Base-by-base conservation (phyloP, 2,329 filamentous ascomycete genomes). In the Aspergillus pseudoglaucus region DNA sequence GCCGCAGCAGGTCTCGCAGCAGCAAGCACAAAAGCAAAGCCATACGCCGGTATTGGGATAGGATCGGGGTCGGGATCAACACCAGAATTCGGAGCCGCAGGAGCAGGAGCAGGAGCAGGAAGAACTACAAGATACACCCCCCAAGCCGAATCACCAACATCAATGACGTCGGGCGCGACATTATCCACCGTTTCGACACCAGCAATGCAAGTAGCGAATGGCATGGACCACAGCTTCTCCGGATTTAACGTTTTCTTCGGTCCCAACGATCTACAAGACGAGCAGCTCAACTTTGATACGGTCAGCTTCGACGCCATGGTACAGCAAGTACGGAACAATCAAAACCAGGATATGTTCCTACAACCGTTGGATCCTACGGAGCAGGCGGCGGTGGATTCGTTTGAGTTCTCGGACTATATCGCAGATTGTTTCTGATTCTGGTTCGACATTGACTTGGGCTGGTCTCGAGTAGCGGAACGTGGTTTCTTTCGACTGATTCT, bases 401-500 rank as follows among this genome's bases (percentile, higher is more conserved):
- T 59, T 40, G 51, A 57, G 25, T 54, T 59, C 38, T 51, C 52
- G 4, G 55, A 58, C 14, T 58, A 52, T 23, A 42, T 54, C n/a
- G 44, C 50, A 17, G 50, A 55, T 33, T 54, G 44, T 30, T 58
- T 38, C 35, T 50, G 37, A 47, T 17, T 10, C 14, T 35, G 14
- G 7, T 15, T 18, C 18, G 37, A 39, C 1, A 18, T n/a, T 39
- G 8, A 39, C 37, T 18, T 15, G 37, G 18, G 37, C 17, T 18
- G 37, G 15, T 51, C 37, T 55, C 38, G 53, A 27, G 23, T 30
- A 9, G 38, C 32, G 17, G 20, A 25, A 30, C 9, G 15, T 39
- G 22, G 7, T 17, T 27, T 12, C 25, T 27, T 27, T 27, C 25
- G 25, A 27, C 10, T 20, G 6, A 3, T 35, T 15, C 15, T 17